Conservation (phyloP, 1,284 basidiomycete species). For the Apiotrichum sp. region DNA sequence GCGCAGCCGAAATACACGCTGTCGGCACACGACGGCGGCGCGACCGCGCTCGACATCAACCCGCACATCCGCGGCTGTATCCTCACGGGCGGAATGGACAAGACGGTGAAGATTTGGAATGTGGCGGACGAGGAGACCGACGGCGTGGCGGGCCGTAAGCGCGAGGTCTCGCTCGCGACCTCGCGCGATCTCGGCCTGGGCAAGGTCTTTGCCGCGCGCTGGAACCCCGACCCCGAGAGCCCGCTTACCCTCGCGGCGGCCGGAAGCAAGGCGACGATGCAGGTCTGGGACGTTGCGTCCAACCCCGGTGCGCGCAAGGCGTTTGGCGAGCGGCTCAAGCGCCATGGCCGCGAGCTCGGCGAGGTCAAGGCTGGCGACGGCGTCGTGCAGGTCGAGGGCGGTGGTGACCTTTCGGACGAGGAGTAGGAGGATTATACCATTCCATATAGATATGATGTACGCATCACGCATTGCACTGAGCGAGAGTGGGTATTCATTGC, state of each 20-base stretch:
- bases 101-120: conserved; percentile 93
- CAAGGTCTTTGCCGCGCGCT: conserved; percentile 85
- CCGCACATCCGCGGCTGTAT: conserved; percentile 86
- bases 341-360: conserved; percentile 61
- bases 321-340: conserved; percentile 65
- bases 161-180: conserved; percentile 78
- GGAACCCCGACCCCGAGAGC: conserved; percentile 76
- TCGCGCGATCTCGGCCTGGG: conserved; percentile 91
- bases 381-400: conserved; percentile 59
- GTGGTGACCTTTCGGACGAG: conserved; percentile 62
- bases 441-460: neutral
- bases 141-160: conserved; percentile 53
- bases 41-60: conserved; percentile 85
- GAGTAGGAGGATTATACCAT: conserved; percentile 30
- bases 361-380: conserved; percentile 56
- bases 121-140: conserved; percentile 60
- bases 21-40: conserved; percentile 89
- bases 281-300: conserved; percentile 86
- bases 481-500: neutral
- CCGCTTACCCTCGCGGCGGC: conserved; percentile 89
- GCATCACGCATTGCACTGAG: neutral
- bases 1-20: conserved; percentile 70
- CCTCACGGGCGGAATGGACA: conserved; percentile 89
- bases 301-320: conserved; percentile 71
- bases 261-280: conserved; percentile 84